Evolutionary conservation across 768 basidiomycete species (phyloP), one percentile per base, ranked within the genome.

Genomic region (Dictyophora rubrovolvata): DNA sequence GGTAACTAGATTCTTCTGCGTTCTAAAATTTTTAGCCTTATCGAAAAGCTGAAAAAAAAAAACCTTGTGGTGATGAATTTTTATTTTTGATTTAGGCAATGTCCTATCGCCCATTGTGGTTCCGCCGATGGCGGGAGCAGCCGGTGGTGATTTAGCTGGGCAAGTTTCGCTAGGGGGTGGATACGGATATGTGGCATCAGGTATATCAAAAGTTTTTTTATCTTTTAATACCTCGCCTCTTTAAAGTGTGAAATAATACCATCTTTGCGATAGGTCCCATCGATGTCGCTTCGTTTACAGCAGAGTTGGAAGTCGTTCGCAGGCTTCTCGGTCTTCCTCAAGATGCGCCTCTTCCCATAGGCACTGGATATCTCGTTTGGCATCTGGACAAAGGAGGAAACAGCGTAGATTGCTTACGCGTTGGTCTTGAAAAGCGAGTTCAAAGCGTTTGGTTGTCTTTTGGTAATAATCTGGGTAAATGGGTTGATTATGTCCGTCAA

Each of bases 331-430:
- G 4, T 51, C 21, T 34, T 22, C 14, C 50, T 6, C 12, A 22
- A 22, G 59, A 55, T 21, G 64, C 73, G 11, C 68, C 70, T 5
- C 72, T 77, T 33, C 82, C 80, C 8, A 73, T 92, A 61, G 89
- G 89, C 22, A 79, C 86, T n/a, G 88, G 89, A 12, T 87, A 83
- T 68, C 71, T 91, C 22, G 78, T 74, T 14, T 93, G 86, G 86
- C 76, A 76, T 61, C 75, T 91, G 16, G 87, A 91, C 54, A 71
- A 77, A 14, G 49, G 49, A 21, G 68, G 70, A 18, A 60, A 68
- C 47, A 47, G 28, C 3, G 58, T 74, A 33, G 69, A 75, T 17
- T 63, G 82, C 33, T 67, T 89, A 22, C 69, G 73, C 2, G 66
- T 74, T 33, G 79, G 79, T 10, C 74, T 89, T 53, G 76, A 81